phyloP scores from a whole-genome alignment of 192 early-diverging fungal genomes.

The Backusella tarrabulga region DNA sequence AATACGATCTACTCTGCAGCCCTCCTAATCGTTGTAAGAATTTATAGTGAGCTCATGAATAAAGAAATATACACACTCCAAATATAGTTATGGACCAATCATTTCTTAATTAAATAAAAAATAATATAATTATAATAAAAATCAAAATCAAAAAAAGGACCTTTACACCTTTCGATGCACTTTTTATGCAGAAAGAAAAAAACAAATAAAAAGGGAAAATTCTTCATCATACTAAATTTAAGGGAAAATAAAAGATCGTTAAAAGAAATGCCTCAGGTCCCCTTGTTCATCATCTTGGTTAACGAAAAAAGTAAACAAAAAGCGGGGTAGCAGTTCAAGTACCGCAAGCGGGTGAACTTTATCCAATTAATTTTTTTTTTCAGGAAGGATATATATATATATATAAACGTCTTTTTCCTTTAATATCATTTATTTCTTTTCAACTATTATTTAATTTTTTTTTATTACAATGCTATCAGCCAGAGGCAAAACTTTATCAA shows the following conservation, averaged over 20 bases:
- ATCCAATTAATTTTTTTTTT: neutral
- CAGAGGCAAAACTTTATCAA: neutral
- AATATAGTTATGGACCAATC: slow-evolving; percentile 1
- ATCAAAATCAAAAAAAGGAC: neutral
- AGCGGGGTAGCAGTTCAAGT: neutral
- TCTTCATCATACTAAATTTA: neutral
- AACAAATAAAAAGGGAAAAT: neutral
- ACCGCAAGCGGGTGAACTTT: neutral
- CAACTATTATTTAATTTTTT: neutral
- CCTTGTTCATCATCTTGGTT: neutral
- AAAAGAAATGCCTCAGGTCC: neutral
- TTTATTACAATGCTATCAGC: neutral
- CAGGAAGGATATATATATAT: neutral
- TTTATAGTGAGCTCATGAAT: neutral
- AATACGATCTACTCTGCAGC: neutral
- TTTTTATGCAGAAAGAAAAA: neutral
- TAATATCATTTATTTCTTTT: neutral
- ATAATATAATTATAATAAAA: neutral
- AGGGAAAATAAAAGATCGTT: neutral
- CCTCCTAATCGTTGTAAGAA: neutral
- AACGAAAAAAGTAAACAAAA: slow-evolving; percentile 7
- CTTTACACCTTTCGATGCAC: neutral
- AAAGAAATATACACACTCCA: slow-evolving; percentile 6
- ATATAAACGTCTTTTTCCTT: neutral
- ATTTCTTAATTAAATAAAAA: neutral